Conservation (phyloP, 2,329 filamentous ascomycete species). For the Trichoderma aggressivum region DNA sequence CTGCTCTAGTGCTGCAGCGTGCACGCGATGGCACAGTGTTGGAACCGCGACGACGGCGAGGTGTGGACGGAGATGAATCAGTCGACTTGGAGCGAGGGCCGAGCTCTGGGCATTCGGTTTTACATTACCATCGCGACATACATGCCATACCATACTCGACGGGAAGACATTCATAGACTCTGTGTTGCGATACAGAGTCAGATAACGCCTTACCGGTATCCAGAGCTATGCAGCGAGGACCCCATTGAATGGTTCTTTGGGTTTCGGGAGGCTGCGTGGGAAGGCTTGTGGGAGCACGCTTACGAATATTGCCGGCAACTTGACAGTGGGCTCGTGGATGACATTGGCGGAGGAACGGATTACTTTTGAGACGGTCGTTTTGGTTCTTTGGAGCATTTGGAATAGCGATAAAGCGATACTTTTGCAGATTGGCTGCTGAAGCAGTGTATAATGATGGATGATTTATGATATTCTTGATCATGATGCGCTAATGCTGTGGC, state of each 20-base stretch:
- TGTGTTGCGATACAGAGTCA: not conserved
- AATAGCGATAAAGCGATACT: conserved; percentile 8
- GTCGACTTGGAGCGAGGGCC: not conserved
- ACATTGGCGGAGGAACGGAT: not conserved
- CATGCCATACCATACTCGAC: not conserved
- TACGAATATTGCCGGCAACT: not conserved
- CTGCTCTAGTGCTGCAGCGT: conserved; percentile 14
- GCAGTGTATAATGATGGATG: not conserved
- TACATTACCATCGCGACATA: not conserved
- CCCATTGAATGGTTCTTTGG: not conserved
- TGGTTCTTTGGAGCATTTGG: not conserved
- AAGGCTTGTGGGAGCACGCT: conserved; percentile 3
- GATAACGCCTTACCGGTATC: not conserved
- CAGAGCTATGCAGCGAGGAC: not conserved
- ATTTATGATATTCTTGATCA: not conserved
- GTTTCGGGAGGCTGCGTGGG: conserved; percentile 9
- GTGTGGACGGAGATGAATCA: conserved; percentile 8
- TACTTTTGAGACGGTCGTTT: not conserved
- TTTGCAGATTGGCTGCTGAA: not conserved
- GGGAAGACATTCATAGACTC: not conserved
- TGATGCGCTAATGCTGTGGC: not conserved
- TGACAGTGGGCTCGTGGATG: not conserved
- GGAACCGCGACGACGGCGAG: not conserved
- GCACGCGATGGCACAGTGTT: not conserved
- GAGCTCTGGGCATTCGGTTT: conserved; percentile 5